phyloP scores from a whole-genome alignment of 2,329 filamentous ascomycete genomes.

The Thermoascus crustaceus region DNA sequence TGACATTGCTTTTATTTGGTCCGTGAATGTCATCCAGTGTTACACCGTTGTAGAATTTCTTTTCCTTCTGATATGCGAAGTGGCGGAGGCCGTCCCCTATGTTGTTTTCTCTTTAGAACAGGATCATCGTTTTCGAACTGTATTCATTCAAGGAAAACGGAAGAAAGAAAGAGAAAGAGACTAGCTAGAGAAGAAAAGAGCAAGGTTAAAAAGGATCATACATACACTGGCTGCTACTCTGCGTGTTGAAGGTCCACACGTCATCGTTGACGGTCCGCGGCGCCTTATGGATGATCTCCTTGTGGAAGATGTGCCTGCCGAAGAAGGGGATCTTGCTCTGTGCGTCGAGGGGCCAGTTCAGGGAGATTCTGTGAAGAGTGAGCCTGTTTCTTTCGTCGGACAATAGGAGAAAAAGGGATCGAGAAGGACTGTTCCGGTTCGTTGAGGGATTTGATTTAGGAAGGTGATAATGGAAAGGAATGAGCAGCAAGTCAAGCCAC shows the following conservation, averaged over 20 bases:
- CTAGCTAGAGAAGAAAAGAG: no score
- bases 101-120: neutral
- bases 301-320: constrained; percentile 47
- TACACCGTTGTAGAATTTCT: constrained; percentile 12
- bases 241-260: constrained; percentile 51
- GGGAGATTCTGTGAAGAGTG: constrained; percentile 39
- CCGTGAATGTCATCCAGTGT: constrained; percentile 12
- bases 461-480: no score
- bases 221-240: constrained; percentile 47
- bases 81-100: constrained; percentile 12
- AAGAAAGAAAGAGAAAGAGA: neutral
- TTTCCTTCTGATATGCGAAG: constrained; percentile 9
- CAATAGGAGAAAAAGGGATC: neutral
- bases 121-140: neutral
- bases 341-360: constrained; percentile 54
- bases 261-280: constrained; percentile 53
- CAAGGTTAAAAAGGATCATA: neutral
- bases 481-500: no score
- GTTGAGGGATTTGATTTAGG: no score
- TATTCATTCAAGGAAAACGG: neutral
- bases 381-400: neutral
- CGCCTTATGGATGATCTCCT: constrained; percentile 45
- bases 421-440: no score
- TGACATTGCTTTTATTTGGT: constrained; percentile 5
- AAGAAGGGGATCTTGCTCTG: constrained; percentile 48